phyloP scores from a whole-genome alignment of 2,329 filamentous ascomycete genomes.

The Colletotrichum tabaci region DNA sequence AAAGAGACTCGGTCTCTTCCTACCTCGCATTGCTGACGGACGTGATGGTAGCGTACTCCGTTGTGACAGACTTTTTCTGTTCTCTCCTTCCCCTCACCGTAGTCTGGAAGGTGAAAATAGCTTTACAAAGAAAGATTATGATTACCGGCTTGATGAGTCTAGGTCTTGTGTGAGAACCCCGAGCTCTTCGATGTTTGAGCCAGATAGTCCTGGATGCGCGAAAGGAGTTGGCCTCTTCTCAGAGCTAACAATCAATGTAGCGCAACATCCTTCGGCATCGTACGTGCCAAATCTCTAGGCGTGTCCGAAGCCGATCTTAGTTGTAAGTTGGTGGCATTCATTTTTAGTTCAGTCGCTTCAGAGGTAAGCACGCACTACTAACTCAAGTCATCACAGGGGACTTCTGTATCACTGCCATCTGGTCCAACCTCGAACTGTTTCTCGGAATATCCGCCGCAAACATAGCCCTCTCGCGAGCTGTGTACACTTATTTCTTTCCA shows the following conservation, averaged over 20 bases:
- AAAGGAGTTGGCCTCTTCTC: not conserved
- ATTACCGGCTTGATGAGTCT: not conserved
- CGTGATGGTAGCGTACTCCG: not conserved
- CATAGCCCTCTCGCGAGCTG: slow-evolving; percentile 45
- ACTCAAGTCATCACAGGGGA: not conserved
- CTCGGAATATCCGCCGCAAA: slow-evolving; percentile 56
- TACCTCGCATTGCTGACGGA: not conserved
- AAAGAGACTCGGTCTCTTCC: not conserved
- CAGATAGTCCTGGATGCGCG: not conserved
- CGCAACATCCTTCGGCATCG: not conserved
- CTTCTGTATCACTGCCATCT: not conserved
- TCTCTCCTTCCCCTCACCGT: not conserved
- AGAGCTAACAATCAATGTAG: not conserved
- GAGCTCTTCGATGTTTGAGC: not conserved
- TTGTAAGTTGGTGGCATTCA: not conserved
- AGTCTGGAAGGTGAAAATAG: not conserved
- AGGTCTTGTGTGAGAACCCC: not conserved
- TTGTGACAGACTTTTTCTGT: not conserved
- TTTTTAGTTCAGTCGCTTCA: not conserved
- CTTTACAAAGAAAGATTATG: not conserved
- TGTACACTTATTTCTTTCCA: slow-evolving; percentile 43
- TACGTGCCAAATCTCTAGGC: not conserved
- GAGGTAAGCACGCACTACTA: not conserved
- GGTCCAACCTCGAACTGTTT: slow-evolving; percentile 43
- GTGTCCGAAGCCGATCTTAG: not conserved